Conservation (phyloP, 2,329 filamentous ascomycete genomes). For the Dactylellina drechsleri region DNA sequence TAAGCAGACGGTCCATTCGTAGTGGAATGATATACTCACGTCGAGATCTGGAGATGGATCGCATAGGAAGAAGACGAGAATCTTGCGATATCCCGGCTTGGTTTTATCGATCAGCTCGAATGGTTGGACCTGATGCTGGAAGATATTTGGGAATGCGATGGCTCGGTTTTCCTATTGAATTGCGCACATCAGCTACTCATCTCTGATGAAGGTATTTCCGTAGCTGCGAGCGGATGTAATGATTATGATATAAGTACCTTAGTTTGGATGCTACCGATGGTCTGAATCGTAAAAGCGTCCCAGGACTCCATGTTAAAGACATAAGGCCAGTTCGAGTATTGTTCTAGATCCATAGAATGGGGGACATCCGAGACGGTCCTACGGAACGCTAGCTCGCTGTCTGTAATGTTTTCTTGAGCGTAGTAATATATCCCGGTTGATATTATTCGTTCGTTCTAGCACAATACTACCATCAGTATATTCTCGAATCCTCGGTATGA, state of each 20-base stretch:
- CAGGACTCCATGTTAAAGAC: conserved; percentile 43
- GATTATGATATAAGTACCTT: conserved; percentile 23
- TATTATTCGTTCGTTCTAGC: conserved; percentile 71
- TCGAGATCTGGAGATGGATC: conserved; percentile 57
- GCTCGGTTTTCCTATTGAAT: conserved; percentile 36
- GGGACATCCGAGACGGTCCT: conserved; percentile 58
- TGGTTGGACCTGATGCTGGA: conserved; percentile 41
- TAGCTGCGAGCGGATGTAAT: no score
- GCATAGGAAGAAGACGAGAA: conserved; percentile 53
- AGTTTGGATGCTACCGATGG: conserved; percentile 36
- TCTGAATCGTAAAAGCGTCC: conserved; percentile 24
- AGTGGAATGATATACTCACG: background rate
- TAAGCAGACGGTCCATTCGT: background rate
- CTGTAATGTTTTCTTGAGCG: conserved; percentile 70
- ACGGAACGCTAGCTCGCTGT: conserved; percentile 67
- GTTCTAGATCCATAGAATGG: background rate
- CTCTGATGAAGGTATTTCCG: background rate
- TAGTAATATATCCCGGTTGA: conserved; percentile 73
- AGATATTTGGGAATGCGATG: conserved; percentile 53
- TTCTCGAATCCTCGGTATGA: background rate
- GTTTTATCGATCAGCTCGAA: conserved; percentile 46
- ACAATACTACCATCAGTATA: conserved; percentile 21
- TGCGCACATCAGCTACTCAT: background rate
- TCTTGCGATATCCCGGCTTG: conserved; percentile 52
- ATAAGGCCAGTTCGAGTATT: conserved; percentile 33